Conservation (phyloP, 1,284 basidiomycete genomes). For the Naganishia sp. region DNA sequence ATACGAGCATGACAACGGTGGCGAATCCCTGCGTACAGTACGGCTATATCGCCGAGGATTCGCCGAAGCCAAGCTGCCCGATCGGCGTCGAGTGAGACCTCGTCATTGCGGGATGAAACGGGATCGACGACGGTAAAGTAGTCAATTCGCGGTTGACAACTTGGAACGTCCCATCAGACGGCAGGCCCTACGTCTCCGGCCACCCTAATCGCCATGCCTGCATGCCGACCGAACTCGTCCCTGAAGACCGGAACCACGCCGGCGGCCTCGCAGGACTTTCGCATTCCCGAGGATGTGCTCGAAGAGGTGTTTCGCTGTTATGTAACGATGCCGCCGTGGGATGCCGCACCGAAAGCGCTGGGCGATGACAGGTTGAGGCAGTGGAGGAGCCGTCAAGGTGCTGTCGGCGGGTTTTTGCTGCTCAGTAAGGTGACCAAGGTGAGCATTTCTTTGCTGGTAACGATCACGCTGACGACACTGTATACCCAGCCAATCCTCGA, state of each 20-base stretch:
- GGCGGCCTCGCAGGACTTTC: conserved; percentile 22
- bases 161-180: too few species aligned
- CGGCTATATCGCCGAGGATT: too few species aligned
- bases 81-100: too few species aligned
- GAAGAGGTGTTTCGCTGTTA: conserved; percentile 21
- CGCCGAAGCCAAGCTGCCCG: too few species aligned
- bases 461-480: too few species aligned
- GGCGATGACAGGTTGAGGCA: background rate
- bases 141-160: too few species aligned
- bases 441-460: background rate
- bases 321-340: background rate
- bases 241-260: conserved; percentile 22
- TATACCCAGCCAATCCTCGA: conserved; percentile 7
- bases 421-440: conserved; percentile 24
- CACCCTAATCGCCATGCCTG: too few species aligned
- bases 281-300: conserved; percentile 17
- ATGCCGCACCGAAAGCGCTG: background rate
- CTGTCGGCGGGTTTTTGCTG: background rate
- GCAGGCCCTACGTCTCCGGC: too few species aligned
- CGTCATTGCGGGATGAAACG: too few species aligned
- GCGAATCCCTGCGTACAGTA: too few species aligned
- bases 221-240: conserved; percentile 7
- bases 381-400: conserved; percentile 3
- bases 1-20: too few species aligned
- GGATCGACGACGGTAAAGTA: too few species aligned